phyloP scores from a whole-genome alignment of 331 rosid species.

The Dryas integrifolia region DNA sequence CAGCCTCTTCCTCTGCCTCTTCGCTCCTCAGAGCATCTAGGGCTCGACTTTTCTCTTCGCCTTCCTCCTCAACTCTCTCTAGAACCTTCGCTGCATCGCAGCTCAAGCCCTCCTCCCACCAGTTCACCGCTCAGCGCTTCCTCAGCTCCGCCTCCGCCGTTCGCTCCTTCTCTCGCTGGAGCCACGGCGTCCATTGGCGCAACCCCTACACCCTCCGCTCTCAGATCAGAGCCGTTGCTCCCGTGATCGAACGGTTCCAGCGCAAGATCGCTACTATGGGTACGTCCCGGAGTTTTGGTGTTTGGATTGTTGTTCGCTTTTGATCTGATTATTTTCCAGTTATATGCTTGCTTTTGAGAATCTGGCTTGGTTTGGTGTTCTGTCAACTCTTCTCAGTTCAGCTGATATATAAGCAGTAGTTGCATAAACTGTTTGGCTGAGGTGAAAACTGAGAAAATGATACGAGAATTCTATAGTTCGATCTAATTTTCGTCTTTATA shows the following conservation, averaged over 20 bases:
- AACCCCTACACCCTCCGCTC: slow-evolving; percentile 65
- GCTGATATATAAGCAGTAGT: neutral
- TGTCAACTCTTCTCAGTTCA: neutral
- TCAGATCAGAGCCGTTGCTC: slow-evolving; percentile 92
- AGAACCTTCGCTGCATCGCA: slow-evolving; percentile 39
- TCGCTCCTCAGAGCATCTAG: slow-evolving; percentile 68
- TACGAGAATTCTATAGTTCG: neutral
- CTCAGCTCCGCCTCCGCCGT: slow-evolving; percentile 38
- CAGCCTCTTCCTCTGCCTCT: slow-evolving; percentile 54
- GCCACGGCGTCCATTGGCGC: slow-evolving; percentile 77
- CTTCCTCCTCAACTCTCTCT: slow-evolving; percentile 32
- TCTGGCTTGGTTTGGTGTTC: neutral
- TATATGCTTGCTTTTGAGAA: neutral
- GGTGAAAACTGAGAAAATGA: neutral
- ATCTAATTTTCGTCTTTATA: too few species aligned
- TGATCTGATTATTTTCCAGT: neutral
- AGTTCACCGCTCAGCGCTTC: slow-evolving; percentile 33
- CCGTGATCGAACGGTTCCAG: slow-evolving; percentile 68
- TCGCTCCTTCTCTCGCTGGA: slow-evolving; percentile 62
- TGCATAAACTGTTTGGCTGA: slow-evolving; percentile 4
- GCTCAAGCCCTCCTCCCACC: slow-evolving; percentile 22
- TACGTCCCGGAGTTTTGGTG: slow-evolving; percentile 34
- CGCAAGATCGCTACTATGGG: slow-evolving; percentile 88
- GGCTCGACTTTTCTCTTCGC: slow-evolving; percentile 31
- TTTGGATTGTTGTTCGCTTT: neutral